Base-by-base conservation (phyloP, 345 rosid genomes). In the Sisymbrium irio region DNA sequence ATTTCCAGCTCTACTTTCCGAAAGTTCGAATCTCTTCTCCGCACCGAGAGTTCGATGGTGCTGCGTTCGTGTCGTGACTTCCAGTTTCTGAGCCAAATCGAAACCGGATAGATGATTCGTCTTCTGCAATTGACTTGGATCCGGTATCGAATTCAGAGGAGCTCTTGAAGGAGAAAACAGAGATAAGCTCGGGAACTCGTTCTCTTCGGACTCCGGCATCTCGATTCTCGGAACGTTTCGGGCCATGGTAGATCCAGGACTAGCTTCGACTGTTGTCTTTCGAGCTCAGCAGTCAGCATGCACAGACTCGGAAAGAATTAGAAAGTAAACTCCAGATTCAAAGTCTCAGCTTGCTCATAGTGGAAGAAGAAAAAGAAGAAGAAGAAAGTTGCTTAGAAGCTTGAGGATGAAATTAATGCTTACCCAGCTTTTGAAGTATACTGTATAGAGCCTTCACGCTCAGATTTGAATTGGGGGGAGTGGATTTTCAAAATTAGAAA, bases 121-220 rank as follows among this genome's bases (percentile, higher is more conserved):
- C 70, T 65, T 77, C 49, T 68, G 86, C 62, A 69, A 75, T 73
- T 90, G 97, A 30, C 82, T 79, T 12, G 98, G 98, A 79, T 90
- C 94, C 51, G 89, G 84, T 50, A 93, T 93, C 22, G 92, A 11
- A 80, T 88, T 76, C 22, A 93, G 72, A 3, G 98, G 98, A 55
- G 94, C 77, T 73, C 98, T 58, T 1, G 89, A 85, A 9, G 90
- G 97, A 1, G 88, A 92, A 69, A 84, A 82, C 19, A 80, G 80
- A 56, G 76, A 57, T 18, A 82, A 67, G 66, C 41, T 79, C 66
- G 44, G 85, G 76, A 87, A 79, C 53, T 83, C 90, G 37, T 93
- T 91, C 87, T 93, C 97, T 56, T 71, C 79, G 0, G 85, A 61
- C 75, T 91, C 91, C 9, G 69, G 50, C 70, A 54, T 79, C 32